Base-by-base conservation (phyloP, 2,329 filamentous ascomycete genomes). In the Mariannaea sp. region DNA sequence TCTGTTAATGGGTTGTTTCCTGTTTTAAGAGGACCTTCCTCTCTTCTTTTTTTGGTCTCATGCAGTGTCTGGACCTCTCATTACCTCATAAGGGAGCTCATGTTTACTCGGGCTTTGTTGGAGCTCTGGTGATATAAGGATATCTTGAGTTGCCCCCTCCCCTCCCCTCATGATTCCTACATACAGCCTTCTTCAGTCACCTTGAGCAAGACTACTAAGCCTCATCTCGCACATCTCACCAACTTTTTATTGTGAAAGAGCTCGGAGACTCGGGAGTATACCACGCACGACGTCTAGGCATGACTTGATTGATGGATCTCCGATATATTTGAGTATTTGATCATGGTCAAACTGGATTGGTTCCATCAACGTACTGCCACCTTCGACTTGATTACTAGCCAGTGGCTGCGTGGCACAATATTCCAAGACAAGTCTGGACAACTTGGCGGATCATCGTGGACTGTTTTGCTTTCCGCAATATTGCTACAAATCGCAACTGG, bases 391-490 rank as follows among this genome's bases (percentile, higher is more conserved):
- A 51, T 48, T 49, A 48, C 55, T 29, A n/a, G n/a, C 26, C 62
- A 64, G 58, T 62, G 55, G 57, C 49, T 51, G 38, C 49, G 40
- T 45, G 14, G 49, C 56, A 58, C 53, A 14, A 45, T 49, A 51
- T 55, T 43, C n/a, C 55, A 56, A 65, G 62, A 64, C 57, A 65
- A 52, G 35, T 45, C 46, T 40, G 44, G 33, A 50, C 24, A 47
- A 32, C 36, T 41, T 54, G 40, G 40, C 38, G 30, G 51, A 52
- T 33, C 41, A 50, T 24, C 29, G 32, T 10, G 45, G 27, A 17
- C 29, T 36, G n/a, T 42, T 44, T 30, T 55, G 27, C 46, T 26
- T 55, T 49, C 53, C 35, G 47, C 41, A 33, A n/a, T 10, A n/a
- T 14, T n/a, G 30, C 41, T 33, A 22, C 30, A 30, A 32, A n/a